Evolutionary conservation across 352 stramenopile genomes (phyloP), one percentile per base, ranked within the genome.

Genomic region (Phytophthora fragariae): DNA sequence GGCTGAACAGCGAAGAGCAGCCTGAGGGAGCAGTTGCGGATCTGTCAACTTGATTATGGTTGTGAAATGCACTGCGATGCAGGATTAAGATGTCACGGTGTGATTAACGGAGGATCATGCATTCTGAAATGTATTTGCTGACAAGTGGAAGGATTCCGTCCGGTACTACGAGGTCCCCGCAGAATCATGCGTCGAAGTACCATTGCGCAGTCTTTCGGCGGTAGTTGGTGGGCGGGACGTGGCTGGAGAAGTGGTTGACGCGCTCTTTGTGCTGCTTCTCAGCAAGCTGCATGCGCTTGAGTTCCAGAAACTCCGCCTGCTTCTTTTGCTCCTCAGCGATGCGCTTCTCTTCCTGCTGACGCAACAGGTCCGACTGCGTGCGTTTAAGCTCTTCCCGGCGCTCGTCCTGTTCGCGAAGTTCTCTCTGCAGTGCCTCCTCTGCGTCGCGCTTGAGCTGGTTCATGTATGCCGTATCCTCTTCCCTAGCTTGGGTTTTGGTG

Each of bases 241-340:
- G 68, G 9, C 19, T 79, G 5, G 88, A 72, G 54, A 95, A 90
- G 63, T 92, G 72, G 11, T 75, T 75, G 10, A 92, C 75, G 47
- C 83, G 86, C 57, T 92, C 79, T 66, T 93, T 87, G 79, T 93
- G 84, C 68, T 92, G 79, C 62, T 94, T 94, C 70, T 93, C 86
- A 3, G 81, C 80, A 4, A 86, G 61, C 62, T 91, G 79, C 85
- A 95, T 93, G 35, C 88, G 86, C 69, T 92, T 93, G 56, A 92
- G 74, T 60, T 94, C 86, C 9, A 94, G 75, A 62, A 85, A 94
- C 8, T 95, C 86, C 24, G 72, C 62, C 59, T 95, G 86, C 35
- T 87, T 85, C 37, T 84, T 81, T 44, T 85, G 83, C 47, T 95
- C 84, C 5, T 92, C 79, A 14, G 72, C 70, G 9, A 89, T 17